phyloP scores from a whole-genome alignment of 495 filamentous ascomycete species.

The Hypoxylon crocopeplum region DNA sequence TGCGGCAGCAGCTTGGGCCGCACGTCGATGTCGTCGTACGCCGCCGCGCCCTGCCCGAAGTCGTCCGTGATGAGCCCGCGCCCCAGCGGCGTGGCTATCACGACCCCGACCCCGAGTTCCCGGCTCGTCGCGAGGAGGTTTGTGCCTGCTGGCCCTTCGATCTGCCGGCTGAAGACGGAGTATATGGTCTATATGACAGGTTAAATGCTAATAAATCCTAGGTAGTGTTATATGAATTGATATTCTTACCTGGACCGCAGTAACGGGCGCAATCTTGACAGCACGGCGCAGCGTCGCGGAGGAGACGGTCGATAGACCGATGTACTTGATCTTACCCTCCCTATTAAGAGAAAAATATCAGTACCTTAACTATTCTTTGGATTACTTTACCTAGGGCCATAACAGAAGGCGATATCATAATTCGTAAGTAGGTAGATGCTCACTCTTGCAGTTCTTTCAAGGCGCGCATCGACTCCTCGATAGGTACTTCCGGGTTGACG shows the following conservation, averaged over 20 bases:
- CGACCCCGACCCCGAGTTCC: slow-evolving; percentile 66
- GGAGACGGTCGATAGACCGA: slow-evolving; percentile 54
- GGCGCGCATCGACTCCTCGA: slow-evolving; percentile 56
- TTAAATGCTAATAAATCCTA: too few species aligned
- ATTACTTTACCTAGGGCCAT: too few species aligned
- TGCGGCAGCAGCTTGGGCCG: slow-evolving; percentile 49
- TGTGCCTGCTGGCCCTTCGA: slow-evolving; percentile 54
- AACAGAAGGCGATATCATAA: too few species aligned
- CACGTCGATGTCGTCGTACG: slow-evolving; percentile 40
- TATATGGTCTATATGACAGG: slow-evolving; percentile 77
- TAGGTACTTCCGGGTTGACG: slow-evolving; percentile 47
- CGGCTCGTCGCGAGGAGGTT: slow-evolving; percentile 61
- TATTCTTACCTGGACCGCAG: slow-evolving; percentile 50
- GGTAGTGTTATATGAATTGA: too few species aligned
- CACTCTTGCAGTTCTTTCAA: slow-evolving; percentile 60
- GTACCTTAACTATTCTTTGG: neutral
- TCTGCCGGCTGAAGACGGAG: slow-evolving; percentile 63
- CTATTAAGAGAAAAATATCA: slow-evolving; percentile 23
- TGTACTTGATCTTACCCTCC: slow-evolving; percentile 56
- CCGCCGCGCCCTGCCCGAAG: slow-evolving; percentile 11
- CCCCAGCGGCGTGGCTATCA: slow-evolving; percentile 55
- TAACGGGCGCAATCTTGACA: slow-evolving; percentile 51
- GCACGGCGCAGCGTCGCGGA: slow-evolving; percentile 52
- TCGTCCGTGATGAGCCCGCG: slow-evolving; percentile 50
- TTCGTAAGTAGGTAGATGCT: too few species aligned